Evolutionary conservation across 78 protist species (phyloP).

Genomic region (Bigelowiella natans): DNA sequence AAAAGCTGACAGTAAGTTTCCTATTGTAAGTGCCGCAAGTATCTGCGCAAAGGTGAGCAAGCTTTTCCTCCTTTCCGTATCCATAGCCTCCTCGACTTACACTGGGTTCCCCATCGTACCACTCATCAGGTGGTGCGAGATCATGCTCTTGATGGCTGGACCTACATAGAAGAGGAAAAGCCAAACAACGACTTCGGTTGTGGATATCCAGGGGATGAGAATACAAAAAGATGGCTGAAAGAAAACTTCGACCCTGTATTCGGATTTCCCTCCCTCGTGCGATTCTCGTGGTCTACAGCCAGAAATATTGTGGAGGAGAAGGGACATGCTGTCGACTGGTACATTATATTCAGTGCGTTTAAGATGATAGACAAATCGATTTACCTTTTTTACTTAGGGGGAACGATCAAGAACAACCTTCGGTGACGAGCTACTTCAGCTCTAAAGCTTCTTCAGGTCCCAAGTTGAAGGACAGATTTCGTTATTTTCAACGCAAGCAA

Average conservation of each 20-base stretch:
- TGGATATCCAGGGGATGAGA: not conserved
- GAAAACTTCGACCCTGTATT: not conserved
- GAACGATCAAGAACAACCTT: not conserved
- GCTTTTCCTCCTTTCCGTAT: too few relatives aligned
- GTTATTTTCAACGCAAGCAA: not conserved
- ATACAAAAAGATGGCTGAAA: not conserved
- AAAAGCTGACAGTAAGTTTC: slow-evolving; percentile 36
- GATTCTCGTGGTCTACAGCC: not conserved
- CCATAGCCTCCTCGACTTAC: too few relatives aligned
- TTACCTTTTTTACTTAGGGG: not conserved
- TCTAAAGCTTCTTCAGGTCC: not conserved
- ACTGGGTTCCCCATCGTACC: too few relatives aligned
- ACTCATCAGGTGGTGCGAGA: not conserved
- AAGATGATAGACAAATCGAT: too few relatives aligned
- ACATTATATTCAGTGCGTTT: not conserved
- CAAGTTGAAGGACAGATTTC: not conserved
- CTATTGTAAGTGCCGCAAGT: slow-evolving; percentile 34
- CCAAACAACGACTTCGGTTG: not conserved
- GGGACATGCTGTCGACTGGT: not conserved
- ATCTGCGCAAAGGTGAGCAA: slow-evolving; percentile 47
- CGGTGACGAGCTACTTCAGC: not conserved
- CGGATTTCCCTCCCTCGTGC: not conserved
- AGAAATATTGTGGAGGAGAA: not conserved
- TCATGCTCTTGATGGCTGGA: not conserved
- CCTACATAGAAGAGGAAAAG: not conserved